Evolutionary conservation across 345 rosid genomes (phyloP).

Genomic region (Bretschneidera sinensis): DNA sequence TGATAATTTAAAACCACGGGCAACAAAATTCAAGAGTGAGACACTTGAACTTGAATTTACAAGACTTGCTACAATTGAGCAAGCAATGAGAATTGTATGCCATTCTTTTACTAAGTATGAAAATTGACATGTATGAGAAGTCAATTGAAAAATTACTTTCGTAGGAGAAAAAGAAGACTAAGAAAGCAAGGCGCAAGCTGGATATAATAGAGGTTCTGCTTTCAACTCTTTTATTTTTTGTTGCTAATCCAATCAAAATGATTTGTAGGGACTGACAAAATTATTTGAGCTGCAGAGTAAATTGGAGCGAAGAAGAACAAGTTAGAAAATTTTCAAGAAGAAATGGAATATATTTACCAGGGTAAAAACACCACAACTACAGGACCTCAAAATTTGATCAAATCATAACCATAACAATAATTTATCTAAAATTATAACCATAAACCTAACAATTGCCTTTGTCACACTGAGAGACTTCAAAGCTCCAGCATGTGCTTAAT

Average conservation of each 20-base stretch:
- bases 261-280: constrained; percentile 9
- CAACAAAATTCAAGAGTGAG: not conserved
- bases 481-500: constrained; percentile 53
- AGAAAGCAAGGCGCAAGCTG: constrained; percentile 44
- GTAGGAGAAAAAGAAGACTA: constrained; percentile 61
- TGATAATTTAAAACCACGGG: not conserved
- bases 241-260: not conserved
- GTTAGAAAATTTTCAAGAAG: constrained; percentile 29
- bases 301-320: constrained; percentile 33
- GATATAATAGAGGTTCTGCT: constrained; percentile 54
- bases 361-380: constrained; percentile 41
- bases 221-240: not conserved
- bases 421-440: no score
- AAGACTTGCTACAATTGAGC: not conserved
- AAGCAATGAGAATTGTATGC: not conserved
- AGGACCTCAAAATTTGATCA: no score
- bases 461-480: constrained; percentile 39
- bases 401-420: constrained; percentile 49
- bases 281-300: constrained; percentile 38
- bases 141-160: constrained; percentile 33
- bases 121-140: constrained; percentile 47
- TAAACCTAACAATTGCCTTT: no score
- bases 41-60: not conserved
- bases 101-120: constrained; percentile 9
- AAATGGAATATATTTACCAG: constrained; percentile 37